A percentile compares a stretch with the other conserved stretches of the same genome.
These are phyloP conservation scores for Ceratocystis eucalypticola DNA, from an alignment of 2,329 filamentous ascomycete species.

Conservation along the genomic window DNA sequence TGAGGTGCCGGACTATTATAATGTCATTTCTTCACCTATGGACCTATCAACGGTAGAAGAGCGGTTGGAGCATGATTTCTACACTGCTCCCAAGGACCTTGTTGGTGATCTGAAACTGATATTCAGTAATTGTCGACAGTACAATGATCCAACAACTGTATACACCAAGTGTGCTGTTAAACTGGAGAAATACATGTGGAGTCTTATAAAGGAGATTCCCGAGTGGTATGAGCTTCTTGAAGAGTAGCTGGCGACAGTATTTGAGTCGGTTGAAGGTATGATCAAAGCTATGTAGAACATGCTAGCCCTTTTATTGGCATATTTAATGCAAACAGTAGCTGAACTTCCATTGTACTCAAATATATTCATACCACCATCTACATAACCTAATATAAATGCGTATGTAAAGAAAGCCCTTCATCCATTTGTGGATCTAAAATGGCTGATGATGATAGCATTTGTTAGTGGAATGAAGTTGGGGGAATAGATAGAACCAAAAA, in stretches of 20 bases:
- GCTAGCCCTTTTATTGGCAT: too few species aligned
- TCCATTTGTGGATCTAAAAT: too few species aligned
- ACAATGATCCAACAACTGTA: slow-evolving; percentile 89
- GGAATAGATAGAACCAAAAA: neutral
- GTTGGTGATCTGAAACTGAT: slow-evolving; percentile 77
- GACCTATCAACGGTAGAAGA: slow-evolving; percentile 90
- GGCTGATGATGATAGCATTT: too few species aligned
- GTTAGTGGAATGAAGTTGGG: too few species aligned
- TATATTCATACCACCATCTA: too few species aligned
- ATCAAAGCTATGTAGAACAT: too few species aligned
- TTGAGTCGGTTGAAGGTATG: too few species aligned
- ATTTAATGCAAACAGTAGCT: too few species aligned
- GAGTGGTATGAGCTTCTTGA: slow-evolving; percentile 52
- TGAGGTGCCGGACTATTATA: slow-evolving; percentile 97
- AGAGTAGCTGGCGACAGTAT: neutral
- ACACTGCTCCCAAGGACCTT: slow-evolving; percentile 84
- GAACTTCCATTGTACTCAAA: too few species aligned
- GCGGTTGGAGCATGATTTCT: slow-evolving; percentile 87
- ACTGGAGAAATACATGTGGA: slow-evolving; percentile 89
- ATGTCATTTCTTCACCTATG: slow-evolving; percentile 97
- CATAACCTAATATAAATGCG: too few species aligned
- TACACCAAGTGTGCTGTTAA: slow-evolving; percentile 94
- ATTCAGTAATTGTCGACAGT: slow-evolving; percentile 87
- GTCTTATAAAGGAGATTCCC: slow-evolving; percentile 77
- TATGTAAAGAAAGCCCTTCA: too few species aligned